A percentile compares a stretch with the other conserved stretches of the same genome.
These are phyloP conservation scores for Aquilaria agallochum DNA, from an alignment of 441 rosid species.

Conservation along the genomic window DNA sequence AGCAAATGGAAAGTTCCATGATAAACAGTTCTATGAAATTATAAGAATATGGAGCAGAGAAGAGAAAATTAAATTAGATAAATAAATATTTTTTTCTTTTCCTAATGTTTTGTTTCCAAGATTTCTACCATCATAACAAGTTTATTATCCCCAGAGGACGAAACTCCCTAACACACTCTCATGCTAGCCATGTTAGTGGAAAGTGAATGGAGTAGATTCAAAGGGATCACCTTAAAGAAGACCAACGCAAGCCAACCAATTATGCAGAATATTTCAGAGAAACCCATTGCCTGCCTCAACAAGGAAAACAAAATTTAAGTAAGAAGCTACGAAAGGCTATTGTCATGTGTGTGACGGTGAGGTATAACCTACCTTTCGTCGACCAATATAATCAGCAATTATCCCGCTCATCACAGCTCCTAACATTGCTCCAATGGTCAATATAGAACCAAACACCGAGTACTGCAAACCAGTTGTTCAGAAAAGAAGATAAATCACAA, in stretches of 20 bases:
- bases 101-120: neutral
- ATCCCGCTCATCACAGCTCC: conserved; percentile 83
- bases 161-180: neutral
- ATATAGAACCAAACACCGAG: conserved; percentile 75
- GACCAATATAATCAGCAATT: conserved; percentile 66
- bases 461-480: conserved; percentile 37
- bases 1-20: neutral
- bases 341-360: no score
- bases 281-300: conserved; percentile 53
- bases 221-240: conserved; percentile 41
- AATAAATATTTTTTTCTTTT: neutral
- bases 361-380: conserved; percentile 47
- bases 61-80: neutral
- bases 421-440: conserved; percentile 84
- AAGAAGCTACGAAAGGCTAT: conserved; percentile 3
- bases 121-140: neutral
- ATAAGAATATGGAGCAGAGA: neutral
- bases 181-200: neutral
- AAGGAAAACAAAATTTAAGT: conserved; percentile 5
- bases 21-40: neutral
- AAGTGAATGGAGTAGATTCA: neutral
- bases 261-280: conserved; percentile 60
- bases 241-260: conserved; percentile 60
- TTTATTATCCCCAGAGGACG: neutral
- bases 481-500: neutral